Percentiles rank a stretch among this genome's conserved stretches.
Conservation (phyloP, 139 green algal species). For the Ettlia oleoabundans region DNA sequence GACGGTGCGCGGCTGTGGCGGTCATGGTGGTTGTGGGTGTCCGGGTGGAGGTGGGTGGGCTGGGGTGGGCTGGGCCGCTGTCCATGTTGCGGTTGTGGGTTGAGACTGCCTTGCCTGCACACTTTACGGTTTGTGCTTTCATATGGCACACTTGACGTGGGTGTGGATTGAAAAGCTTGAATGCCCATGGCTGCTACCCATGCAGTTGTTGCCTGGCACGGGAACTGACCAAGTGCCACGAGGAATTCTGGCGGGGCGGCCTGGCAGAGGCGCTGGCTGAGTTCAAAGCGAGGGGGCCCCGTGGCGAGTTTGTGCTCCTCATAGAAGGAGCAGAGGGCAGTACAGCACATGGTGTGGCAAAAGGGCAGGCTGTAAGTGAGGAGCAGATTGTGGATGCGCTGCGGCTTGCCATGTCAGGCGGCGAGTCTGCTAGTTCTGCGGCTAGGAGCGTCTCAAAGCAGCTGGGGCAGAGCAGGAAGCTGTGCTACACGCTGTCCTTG, state of each 20-base stretch:
- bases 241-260: constrained; percentile 80
- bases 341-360: too few relatives aligned
- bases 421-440: constrained; percentile 39
- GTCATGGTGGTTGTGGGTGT: not conserved
- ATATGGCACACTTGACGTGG: too few relatives aligned
- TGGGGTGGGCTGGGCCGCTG: too few relatives aligned
- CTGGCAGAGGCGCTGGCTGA: constrained; percentile 34
- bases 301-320: constrained; percentile 78
- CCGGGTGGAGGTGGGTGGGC: too few relatives aligned
- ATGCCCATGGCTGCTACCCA: not conserved
- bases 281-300: constrained; percentile 4
- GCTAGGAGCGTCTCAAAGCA: constrained; percentile 41
- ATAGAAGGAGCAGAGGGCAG: constrained; percentile 51
- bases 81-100: too few relatives aligned
- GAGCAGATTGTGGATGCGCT: constrained; percentile 39
- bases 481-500: constrained; percentile 39
- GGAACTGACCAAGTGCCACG: constrained; percentile 92
- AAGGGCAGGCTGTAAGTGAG: not conserved
- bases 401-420: constrained; percentile 28
- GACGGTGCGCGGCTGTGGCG: constrained; percentile 19
- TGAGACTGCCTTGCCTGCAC: too few relatives aligned
- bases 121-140: too few relatives aligned
- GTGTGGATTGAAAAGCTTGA: not conserved
- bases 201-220: constrained; percentile 72
- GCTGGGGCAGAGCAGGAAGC: constrained; percentile 41